Evolutionary conservation across 441 rosid species (phyloP), one percentile per base, ranked within the genome.

Genomic region (Macaranga tanarius): DNA sequence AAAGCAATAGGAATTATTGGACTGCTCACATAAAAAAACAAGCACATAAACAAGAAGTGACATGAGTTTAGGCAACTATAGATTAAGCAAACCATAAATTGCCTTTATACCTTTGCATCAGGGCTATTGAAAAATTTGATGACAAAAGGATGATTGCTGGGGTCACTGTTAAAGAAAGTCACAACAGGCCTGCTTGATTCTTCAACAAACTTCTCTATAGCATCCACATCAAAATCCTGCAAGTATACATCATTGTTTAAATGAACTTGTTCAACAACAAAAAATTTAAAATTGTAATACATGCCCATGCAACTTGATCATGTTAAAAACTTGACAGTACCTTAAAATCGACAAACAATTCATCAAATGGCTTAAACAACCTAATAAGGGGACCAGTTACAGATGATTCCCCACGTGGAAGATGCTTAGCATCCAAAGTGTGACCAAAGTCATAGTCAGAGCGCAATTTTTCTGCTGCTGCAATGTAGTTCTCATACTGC

Each of bases 351-450:
- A 90, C 92, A 77, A 84, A 85, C 62, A 86, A 88, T 75, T 95
- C 98, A 77, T 95, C 99, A 76, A 95, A 95, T 80, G 98, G 99
- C 89, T 95, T 95, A 82, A 93, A 87, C 79, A 95, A 83, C 86
- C 98, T 91, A 61, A 95, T 90, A 2, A 90, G 65, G 45, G 99
- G 98, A 20, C 97, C 98, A 26, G 89, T 10, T 28, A 88, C 89
- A 5, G 94, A 87, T 69, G 95, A 78, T 0, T 95, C 99, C 51
- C 99, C 98, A 51, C 89, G 90, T 23, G 99, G 97, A 83, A 95
- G 97, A 78, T 82, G 84, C 77, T 92, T 90, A 19, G 95, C 97
- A 80, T 91, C 89, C 82, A 79, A 73, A 70, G 97, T 87, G 71
- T 95, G 99, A 74, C 90, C 92, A 74, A 95, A 95, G 17, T 88